These are phyloP conservation scores for Myrmaecium sp. DNA, from an alignment of 2,329 filamentous ascomycete species.

Conservation along the genomic window DNA sequence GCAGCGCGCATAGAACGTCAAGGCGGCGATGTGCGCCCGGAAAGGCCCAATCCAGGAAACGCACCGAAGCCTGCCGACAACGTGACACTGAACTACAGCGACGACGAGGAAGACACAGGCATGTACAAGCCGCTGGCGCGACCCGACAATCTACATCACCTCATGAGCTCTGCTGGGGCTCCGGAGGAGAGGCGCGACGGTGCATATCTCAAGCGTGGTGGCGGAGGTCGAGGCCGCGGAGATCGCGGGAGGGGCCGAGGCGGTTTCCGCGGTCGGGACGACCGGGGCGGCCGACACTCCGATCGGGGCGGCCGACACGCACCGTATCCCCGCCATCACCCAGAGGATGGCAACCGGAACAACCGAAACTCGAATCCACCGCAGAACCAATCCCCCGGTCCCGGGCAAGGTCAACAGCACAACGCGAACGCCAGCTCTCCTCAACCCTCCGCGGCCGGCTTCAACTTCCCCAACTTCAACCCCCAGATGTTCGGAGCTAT, in stretches of 20 bases:
- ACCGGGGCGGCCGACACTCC: constrained; percentile 13
- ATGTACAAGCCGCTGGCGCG: constrained; percentile 31
- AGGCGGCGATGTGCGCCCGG: neutral
- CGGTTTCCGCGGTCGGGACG: constrained; percentile 15
- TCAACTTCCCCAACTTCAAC: no score
- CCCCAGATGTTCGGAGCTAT: no score
- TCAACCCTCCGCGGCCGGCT: no score
- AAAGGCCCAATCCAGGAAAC: constrained; percentile 1
- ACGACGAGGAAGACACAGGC: constrained; percentile 25
- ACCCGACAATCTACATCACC: constrained; percentile 28
- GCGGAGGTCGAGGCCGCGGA: constrained; percentile 18
- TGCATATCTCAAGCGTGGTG: constrained; percentile 16
- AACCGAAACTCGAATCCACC: neutral
- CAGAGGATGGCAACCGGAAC: neutral
- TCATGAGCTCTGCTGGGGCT: constrained; percentile 23
- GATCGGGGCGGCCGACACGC: constrained; percentile 10
- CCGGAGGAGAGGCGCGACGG: constrained; percentile 19
- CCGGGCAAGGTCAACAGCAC: no score
- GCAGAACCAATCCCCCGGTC: no score
- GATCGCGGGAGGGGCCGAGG: constrained; percentile 14
- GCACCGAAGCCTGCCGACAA: constrained; percentile 5
- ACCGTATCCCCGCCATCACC: constrained; percentile 1
- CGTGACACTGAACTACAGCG: constrained; percentile 24
- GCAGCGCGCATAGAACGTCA: constrained; percentile 8
- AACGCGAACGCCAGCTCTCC: no score